phyloP scores from a whole-genome alignment of 805 yeast species.

The Pichia exigua region DNA sequence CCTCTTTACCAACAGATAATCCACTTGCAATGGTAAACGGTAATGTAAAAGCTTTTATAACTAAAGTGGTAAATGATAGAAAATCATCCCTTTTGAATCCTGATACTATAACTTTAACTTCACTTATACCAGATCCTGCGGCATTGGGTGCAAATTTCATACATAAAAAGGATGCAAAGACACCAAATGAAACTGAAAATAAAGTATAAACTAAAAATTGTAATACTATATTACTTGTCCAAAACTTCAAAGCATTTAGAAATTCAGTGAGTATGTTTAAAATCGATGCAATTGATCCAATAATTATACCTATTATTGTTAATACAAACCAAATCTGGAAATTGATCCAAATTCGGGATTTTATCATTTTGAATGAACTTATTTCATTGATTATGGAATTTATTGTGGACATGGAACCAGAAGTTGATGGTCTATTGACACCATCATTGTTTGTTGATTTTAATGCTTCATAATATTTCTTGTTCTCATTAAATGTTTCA shows the following conservation, averaged over 20 bases:
- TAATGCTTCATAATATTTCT: conserved; percentile 20
- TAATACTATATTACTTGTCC: conserved; percentile 41
- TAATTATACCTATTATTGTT: conserved; percentile 62
- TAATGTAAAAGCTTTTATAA: conserved; percentile 69
- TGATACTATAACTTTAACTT: conserved; percentile 87
- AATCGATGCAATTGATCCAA: conserved; percentile 79
- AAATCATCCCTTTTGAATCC: conserved; percentile 81
- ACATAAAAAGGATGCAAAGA: conserved; percentile 61
- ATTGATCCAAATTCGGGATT: conserved; percentile 18
- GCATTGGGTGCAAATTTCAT: conserved; percentile 75
- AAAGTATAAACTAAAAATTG: conserved; percentile 53
- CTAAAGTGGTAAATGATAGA: conserved; percentile 61
- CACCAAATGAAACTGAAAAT: conserved; percentile 55
- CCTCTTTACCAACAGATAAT: conserved; percentile 91
- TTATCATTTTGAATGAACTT: conserved; percentile 6
- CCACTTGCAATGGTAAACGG: conserved; percentile 94
- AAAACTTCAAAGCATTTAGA: conserved; percentile 66
- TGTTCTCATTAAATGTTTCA: conserved; percentile 47
- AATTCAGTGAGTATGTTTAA: conserved; percentile 80
- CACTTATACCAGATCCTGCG: conserved; percentile 96
- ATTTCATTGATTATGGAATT: conserved; percentile 10
- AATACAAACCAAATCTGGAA: conserved; percentile 66
- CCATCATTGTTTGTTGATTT: not conserved
- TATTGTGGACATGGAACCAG: conserved; percentile 11
- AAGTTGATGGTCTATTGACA: conserved; percentile 8